Evolutionary conservation across 2,329 filamentous ascomycete genomes (phyloP), one percentile per base, ranked within the genome.

Genomic region (Phaeosphaeriaceae sp.): DNA sequence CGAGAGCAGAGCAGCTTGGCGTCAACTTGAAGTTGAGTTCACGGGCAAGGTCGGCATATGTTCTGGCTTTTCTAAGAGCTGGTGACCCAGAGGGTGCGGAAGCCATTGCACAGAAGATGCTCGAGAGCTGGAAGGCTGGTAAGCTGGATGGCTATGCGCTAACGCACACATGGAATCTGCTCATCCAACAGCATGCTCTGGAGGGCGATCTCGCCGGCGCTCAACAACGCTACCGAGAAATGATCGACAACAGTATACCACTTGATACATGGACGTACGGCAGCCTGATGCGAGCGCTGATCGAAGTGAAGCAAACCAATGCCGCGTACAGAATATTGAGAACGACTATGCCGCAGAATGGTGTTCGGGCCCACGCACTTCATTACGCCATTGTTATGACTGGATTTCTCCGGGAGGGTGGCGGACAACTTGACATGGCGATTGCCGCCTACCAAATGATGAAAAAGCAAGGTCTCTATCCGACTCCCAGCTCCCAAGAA

Each of bases 131-230:
- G 58, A 60, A 62, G 53, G 53, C 61, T 25, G 74, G 72, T 20
- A 63, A 58, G 3, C 73, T 87, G 0, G 72, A 81, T 19, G 83
- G 86, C 1, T 42, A 69, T 25, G 80, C 83, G 1, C 80, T 84
- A 21, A 88, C 88, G 1, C 80, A 83, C 31, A 86, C 92, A 70
- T 97, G 91, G 91, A 97, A 97, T 71, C 83, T 87, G 53, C 78
- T 97, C 31, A 80, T 97, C 4, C 83, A 85, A 55, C 86, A 89
- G 59, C 85, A 92, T 73, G 91, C 91, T 7, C 79, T 86, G 54
- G 83, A 85, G 7, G 85, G 89, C 54, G 84, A 90, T 59, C 68
- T 88, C 25, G 72, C 80, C 21, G 81, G 80, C n/a, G 81, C 85
- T 17, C 81, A 84, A 62, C 79, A 81, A 53, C 74, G 86, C 2